phyloP scores from a whole-genome alignment of 106 monocot species.

The Dioscorea dumetorum region DNA sequence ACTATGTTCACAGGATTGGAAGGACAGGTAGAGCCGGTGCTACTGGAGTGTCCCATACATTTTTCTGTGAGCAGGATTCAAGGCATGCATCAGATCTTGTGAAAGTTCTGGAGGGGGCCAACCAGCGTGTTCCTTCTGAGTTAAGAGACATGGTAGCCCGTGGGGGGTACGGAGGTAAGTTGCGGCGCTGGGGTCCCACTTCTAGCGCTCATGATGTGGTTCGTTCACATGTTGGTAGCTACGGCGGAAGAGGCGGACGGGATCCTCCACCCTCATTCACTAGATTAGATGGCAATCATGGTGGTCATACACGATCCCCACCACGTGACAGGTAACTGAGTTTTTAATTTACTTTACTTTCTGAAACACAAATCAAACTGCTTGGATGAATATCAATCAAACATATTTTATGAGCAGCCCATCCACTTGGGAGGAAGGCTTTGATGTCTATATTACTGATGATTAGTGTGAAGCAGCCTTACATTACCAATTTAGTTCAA shows the following conservation, averaged over 20 bases:
- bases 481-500: too few species aligned
- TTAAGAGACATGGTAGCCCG: conserved; percentile 55
- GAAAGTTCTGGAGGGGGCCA: conserved; percentile 81
- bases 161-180: conserved; percentile 53
- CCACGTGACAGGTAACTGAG: conserved; percentile 28
- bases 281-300: conserved; percentile 16
- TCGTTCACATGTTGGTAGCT: conserved; percentile 9
- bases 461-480: too few species aligned
- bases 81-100: conserved; percentile 75
- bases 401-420: too few species aligned
- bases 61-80: conserved; percentile 77
- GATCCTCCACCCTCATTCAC: conserved; percentile 6
- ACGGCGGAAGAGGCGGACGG: conserved; percentile 24
- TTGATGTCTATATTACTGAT: too few species aligned
- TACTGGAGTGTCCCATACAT: conserved; percentile 80
- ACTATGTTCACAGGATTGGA: conserved; percentile 95
- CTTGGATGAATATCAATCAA: not conserved
- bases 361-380: not conserved
- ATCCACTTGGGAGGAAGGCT: too few species aligned
- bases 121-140: conserved; percentile 71
- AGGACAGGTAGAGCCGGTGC: conserved; percentile 94
- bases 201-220: conserved; percentile 28
- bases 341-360: not conserved
- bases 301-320: conserved; percentile 14
- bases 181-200: conserved; percentile 49